Evolutionary conservation across 2,329 filamentous ascomycete genomes (phyloP).

Genomic region (Epichloe festucae): DNA sequence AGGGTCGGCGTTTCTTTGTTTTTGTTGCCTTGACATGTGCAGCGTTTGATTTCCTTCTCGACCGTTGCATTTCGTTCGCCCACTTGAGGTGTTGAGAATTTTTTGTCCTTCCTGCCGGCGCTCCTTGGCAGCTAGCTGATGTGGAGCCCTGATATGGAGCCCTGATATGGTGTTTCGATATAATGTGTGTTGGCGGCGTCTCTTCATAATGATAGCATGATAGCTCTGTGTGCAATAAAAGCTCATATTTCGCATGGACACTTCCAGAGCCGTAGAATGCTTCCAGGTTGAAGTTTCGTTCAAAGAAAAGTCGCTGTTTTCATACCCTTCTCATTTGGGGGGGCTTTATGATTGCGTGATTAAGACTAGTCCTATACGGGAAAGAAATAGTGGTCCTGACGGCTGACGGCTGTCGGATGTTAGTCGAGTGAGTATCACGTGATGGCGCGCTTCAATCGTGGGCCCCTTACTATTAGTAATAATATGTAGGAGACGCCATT

Average conservation of each 20-base stretch:
- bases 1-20: not conserved
- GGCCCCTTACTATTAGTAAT: no score
- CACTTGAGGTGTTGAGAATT: not conserved
- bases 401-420: conserved; percentile 1
- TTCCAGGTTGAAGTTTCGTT: conserved; percentile 8
- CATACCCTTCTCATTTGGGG: conserved; percentile 9
- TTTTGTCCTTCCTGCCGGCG: not conserved
- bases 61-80: not conserved
- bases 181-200: not conserved
- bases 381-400: not conserved
- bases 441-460: not conserved
- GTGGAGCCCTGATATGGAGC: not conserved
- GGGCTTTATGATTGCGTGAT: conserved; percentile 21
- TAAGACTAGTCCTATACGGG: conserved; percentile 15
- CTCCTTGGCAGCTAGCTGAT: not conserved
- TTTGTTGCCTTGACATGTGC: not conserved
- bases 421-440: not conserved
- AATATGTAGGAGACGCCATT: not conserved
- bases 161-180: not conserved
- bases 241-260: conserved; percentile 6
- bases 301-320: conserved; percentile 8
- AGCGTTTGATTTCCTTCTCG: conserved; percentile 3
- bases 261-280: conserved; percentile 1
- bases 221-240: conserved; percentile 11
- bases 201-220: conserved; percentile 6